Base-by-base conservation (phyloP, 371 early-diverging fungal genomes). In the Funneliformis caledonium region DNA sequence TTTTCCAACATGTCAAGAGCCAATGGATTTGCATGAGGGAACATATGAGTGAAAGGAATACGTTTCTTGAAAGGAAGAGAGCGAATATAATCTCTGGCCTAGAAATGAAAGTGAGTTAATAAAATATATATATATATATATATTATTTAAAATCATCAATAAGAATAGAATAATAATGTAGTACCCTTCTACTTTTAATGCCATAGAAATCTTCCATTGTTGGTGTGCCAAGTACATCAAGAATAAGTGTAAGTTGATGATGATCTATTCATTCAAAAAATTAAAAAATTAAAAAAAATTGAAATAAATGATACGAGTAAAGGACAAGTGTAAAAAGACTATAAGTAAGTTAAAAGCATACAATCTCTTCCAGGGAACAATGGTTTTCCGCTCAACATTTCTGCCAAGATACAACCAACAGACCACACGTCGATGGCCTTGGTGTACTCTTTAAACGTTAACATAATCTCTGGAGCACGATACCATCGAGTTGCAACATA, bases 401-500 rank as follows among this genome's bases (percentile, higher is more conserved):
- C 99, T 8, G 98, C 99, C 82, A 99, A 90, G 80, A 99, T 96
- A 85, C 98, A 98, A 16, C 99, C 99, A 12, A 98, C 96, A 0
- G 97, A 95, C 99, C 99, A 99, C 70, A 98, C 95, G 88, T 99
- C 99, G 80, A 97, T 96, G 0, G 97, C 97, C 84, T 96, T 96
- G 75, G 96, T 96, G 85, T 99, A 99, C 70, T 93, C 93, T 81
- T 95, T 93, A 85, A 96, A 95, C 6, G 97, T 96, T 82, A 99
- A 87, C 94, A 99, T 97, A 83, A 99, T 95, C 84, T 99, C 99
- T 48, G 99, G 99, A 43, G 99, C 95, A 82, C 99, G 93, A 87
- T 99, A 99, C 98, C 99, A 99, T 81, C 99, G 90, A 16, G 99
- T 99, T 10, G 99, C 96, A 26, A 98, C 99, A 85, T 97, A 97